phyloP scores from a whole-genome alignment of 306 rosid genomes.

The Acmispon strigosus region DNA sequence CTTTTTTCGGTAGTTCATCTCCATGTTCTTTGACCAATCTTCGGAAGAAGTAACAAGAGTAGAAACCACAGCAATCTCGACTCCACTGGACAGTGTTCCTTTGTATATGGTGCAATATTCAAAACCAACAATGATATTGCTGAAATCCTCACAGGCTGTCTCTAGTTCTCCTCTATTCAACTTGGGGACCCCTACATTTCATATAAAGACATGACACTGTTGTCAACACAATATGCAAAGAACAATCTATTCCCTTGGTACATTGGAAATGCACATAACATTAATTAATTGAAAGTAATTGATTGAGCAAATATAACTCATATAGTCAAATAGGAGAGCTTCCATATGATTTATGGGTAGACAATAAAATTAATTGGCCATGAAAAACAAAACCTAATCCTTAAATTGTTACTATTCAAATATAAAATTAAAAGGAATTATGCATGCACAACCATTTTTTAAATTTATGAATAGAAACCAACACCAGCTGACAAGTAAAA shows the following conservation, averaged over 20 bases:
- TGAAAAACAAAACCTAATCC: background rate
- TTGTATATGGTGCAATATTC: constrained; percentile 54
- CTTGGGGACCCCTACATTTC: constrained; percentile 80
- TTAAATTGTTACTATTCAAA: background rate
- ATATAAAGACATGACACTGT: background rate
- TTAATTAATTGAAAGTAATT: no score
- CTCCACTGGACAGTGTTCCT: constrained; percentile 91
- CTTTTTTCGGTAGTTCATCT: constrained; percentile 63
- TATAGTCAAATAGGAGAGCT: no score
- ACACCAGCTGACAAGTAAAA: background rate
- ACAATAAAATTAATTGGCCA: background rate
- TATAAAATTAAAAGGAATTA: background rate
- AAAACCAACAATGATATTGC: constrained; percentile 56
- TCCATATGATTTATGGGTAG: no score
- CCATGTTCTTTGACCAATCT: constrained; percentile 72
- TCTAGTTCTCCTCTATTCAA: constrained; percentile 71
- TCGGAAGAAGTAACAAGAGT: constrained; percentile 38
- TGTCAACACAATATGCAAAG: constrained; percentile 1
- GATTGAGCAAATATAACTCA: no score
- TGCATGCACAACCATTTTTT: no score
- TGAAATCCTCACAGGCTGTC: constrained; percentile 94
- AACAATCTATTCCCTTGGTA: background rate
- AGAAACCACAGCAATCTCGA: constrained; percentile 90
- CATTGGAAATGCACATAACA: no score
- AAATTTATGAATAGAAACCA: no score